Base-by-base conservation (phyloP, 495 filamentous ascomycete genomes). In the Bacidia rubella region DNA sequence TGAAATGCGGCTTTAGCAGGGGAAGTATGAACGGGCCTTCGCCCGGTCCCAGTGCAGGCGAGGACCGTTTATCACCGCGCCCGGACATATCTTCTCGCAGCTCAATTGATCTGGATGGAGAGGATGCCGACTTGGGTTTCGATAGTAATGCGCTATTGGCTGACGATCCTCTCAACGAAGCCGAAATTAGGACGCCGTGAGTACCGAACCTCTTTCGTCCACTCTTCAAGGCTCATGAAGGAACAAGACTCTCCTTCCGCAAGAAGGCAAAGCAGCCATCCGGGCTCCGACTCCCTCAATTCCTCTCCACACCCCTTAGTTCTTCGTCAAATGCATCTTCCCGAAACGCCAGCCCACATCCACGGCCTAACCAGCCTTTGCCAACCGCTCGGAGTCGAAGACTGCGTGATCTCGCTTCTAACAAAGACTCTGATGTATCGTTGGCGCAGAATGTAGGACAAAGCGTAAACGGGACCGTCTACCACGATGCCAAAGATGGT, bases 191-290 rank as follows among this genome's bases (percentile, higher is more conserved):
- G 63, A 73, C 73, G 48, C 70, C 70, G 72, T 75, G 54, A 57
- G 65, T 63, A 5, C 46, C 5, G n/a, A n/a, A n/a, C n/a, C n/a
- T n/a, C n/a, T n/a, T n/a, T n/a, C n/a, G n/a, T n/a, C n/a, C n/a
- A n/a, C n/a, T n/a, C n/a, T n/a, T n/a, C n/a, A 19, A 49, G 29
- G 46, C 25, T 54, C 5, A 57, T 9, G n/a, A n/a, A n/a, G n/a
- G n/a, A n/a, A n/a, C n/a, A n/a, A 85, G 85, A 2, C 73, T 88
- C 48, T 80, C 83, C 17, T 95, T 95, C 26, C 47, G 47, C 70
- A 92, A 93, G 70, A 89, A 86, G 62, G 78, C 80, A 58, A 88
- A 87, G 59, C 75, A 74, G 61, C 72, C 57, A 57, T 73, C 63
- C 47, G 68, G 64, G 63, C 83, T 71, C 65, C 81, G 64, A 54